Percentiles rank a stretch among this genome's conserved stretches.
These are phyloP conservation scores for Tetrahymena elliotti DNA, from an alignment of 73 alveolate genomes.

Conservation along the genomic window DNA sequence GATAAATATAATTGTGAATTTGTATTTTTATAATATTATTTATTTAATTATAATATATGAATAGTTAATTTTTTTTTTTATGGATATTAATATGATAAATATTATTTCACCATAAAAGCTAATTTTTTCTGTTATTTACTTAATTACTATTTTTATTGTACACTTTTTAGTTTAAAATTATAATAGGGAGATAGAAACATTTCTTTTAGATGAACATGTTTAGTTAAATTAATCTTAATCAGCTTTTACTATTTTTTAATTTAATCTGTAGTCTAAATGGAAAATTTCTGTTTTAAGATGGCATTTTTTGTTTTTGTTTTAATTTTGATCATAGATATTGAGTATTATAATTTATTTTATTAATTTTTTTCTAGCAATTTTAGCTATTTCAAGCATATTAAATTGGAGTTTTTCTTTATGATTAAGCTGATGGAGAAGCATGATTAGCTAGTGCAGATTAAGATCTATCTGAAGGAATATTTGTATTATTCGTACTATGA, in stretches of 20 bases:
- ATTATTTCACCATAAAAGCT: neutral
- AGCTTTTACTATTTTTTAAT: neutral
- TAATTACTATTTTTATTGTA: too few species aligned
- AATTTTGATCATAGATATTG: neutral
- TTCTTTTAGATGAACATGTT: neutral
- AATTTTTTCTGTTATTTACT: neutral
- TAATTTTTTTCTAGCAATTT: neutral
- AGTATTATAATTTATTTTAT: neutral
- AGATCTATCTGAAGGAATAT: neutral
- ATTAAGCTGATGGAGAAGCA: neutral
- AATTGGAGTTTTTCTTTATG: neutral
- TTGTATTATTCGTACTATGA: neutral
- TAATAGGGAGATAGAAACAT: neutral
- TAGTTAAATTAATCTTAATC: too few species aligned
- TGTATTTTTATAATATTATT: too few species aligned
- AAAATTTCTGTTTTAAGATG: neutral
- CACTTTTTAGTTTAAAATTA: too few species aligned
- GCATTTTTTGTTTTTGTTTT: neutral
- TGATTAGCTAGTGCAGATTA: neutral
- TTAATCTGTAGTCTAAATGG: neutral
- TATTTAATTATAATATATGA: too few species aligned
- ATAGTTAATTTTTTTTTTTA: too few species aligned
- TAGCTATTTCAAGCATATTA: neutral
- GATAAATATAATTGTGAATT: too few species aligned
- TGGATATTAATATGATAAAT: neutral